A percentile compares a stretch with the other conserved stretches of the same genome.
phyloP scores from a whole-genome alignment of 352 stramenopile species.

The Phytophthora rubi region DNA sequence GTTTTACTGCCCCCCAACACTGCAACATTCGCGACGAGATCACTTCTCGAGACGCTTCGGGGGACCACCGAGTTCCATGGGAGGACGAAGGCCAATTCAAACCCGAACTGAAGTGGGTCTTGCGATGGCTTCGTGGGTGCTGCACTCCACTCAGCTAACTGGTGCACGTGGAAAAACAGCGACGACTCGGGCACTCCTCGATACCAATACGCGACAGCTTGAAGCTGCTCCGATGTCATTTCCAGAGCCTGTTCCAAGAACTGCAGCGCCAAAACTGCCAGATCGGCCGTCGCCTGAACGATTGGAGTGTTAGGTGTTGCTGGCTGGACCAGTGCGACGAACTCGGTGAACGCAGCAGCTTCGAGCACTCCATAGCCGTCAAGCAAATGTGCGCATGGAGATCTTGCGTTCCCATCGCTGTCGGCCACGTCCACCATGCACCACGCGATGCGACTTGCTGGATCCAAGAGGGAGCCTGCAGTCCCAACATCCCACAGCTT shows the following conservation, averaged over 20 bases:
- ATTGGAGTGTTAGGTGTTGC: conserved; percentile 25
- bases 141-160: conserved; percentile 47
- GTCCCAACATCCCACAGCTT: conserved; percentile 53
- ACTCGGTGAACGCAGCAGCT: conserved; percentile 29
- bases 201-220: conserved; percentile 51
- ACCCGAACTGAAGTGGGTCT: conserved; percentile 58
- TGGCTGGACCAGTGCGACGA: conserved; percentile 43
- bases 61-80: conserved; percentile 25
- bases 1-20: conserved; percentile 2
- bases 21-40: conserved; percentile 51
- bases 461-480: conserved; percentile 55
- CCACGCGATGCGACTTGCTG: conserved; percentile 50
- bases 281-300: conserved; percentile 35
- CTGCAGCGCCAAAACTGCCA: conserved; percentile 44
- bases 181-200: conserved; percentile 41
- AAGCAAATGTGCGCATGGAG: conserved; percentile 43
- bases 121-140: conserved; percentile 8
- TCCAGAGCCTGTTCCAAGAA: conserved; percentile 46
- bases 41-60: conserved; percentile 27
- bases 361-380: conserved; percentile 48
- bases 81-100: conserved; percentile 51
- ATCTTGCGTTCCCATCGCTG: conserved; percentile 5
- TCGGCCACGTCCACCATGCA: conserved; percentile 41
- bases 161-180: conserved; percentile 53
- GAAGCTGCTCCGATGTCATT: conserved; percentile 36